Percentiles rank a stretch among this genome's conserved stretches.
These are phyloP conservation scores for Ustilago cynodontis DNA, from an alignment of 1,284 basidiomycete genomes.

Conservation along the genomic window DNA sequence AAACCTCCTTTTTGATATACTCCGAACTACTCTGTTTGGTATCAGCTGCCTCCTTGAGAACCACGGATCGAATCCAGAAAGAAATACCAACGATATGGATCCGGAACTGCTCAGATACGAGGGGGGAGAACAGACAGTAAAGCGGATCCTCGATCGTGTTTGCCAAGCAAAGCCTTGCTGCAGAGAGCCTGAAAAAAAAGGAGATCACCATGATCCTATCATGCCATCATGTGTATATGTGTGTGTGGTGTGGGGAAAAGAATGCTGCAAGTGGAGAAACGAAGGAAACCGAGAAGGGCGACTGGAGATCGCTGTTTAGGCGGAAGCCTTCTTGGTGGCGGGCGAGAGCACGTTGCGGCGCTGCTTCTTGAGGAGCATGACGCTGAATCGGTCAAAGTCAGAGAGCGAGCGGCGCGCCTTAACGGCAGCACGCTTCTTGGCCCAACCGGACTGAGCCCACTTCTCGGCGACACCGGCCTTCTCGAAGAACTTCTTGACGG, in stretches of 20 bases:
- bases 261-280: constrained; percentile 40
- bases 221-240: constrained; percentile 13
- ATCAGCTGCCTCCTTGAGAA: constrained; percentile 10
- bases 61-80: constrained; percentile 10
- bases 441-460: constrained; percentile 88
- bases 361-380: constrained; percentile 74
- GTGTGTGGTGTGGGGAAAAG: constrained; percentile 1
- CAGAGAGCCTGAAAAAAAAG: constrained; percentile 5
- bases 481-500: constrained; percentile 88
- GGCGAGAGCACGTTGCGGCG: constrained; percentile 71
- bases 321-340: constrained; percentile 63
- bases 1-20: neutral
- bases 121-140: constrained; percentile 30
- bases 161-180: constrained; percentile 8
- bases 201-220: neutral
- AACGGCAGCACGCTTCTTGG: constrained; percentile 85
- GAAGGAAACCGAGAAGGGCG: constrained; percentile 21
- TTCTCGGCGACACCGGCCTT: constrained; percentile 80
- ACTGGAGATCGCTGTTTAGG: constrained; percentile 48
- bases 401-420: constrained; percentile 82
- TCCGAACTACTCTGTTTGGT: constrained; percentile 16
- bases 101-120: constrained; percentile 38
- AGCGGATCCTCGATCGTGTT: constrained; percentile 27
- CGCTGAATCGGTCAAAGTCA: constrained; percentile 89
- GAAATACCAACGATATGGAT: constrained; percentile 8